Evolutionary conservation across 108 stramenopile species (phyloP), one percentile per base, ranked within the genome.

Genomic region (Pseudonitzschia multistriata): DNA sequence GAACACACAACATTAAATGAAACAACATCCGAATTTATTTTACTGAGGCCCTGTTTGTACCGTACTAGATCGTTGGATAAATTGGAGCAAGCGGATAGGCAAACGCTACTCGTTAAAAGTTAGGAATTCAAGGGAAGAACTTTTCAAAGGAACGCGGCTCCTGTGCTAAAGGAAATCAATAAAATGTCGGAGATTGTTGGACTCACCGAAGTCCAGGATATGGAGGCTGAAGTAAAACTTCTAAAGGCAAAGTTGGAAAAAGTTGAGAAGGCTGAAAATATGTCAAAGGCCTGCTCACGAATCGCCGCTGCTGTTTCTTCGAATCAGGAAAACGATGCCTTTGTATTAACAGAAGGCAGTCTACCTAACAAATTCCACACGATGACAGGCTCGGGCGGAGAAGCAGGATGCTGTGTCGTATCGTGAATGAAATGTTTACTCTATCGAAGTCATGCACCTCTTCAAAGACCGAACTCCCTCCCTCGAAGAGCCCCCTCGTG

Each of bases 381-480:
- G 24, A 63, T 77, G 6, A 66, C 56, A 8, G 70, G 66, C 31
- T 37, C 66, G 31, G 37, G 76, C 4, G 82, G 75, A 19, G 80
- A 74, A 65, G 50, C 52, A 27, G 78, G 82, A 22, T 84, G 83
- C 57, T 84, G 83, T 62, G 74, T 75, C n/a, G 55, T 78, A 19
- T 75, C 71, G 27, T 82, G 74, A 59, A 59, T 59, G 21, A 29
- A 7, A 6, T 27, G 31, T 31, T 29, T 1, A 3, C 37, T 15
- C 3, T 34, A 2, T 17, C 57, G 5, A 11, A 61, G 2, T 29
- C 10, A 5, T 19, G 34, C 6, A 28, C 34, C 42, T 45, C 8
- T 62, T 15, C 25, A 69, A 70, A 35, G 29, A 48, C 25, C 48
- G 10, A 21, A 45, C 31, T 7, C 1, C 21, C 50, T 2, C 21